phyloP scores from a whole-genome alignment of 768 basidiomycete genomes.

The Tricholoma furcatifolium region DNA sequence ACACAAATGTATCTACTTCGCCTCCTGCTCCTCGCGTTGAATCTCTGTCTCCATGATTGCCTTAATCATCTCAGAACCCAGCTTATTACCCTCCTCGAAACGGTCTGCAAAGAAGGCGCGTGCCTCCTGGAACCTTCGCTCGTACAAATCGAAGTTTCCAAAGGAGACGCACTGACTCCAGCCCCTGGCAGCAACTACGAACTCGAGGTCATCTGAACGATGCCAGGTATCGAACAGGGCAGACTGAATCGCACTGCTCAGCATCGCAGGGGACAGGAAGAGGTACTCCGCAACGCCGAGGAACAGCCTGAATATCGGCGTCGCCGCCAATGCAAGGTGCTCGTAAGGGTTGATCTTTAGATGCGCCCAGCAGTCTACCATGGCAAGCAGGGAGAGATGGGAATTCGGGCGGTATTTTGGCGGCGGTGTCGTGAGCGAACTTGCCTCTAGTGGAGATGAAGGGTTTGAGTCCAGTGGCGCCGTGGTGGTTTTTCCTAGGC shows the following conservation, averaged over 20 bases:
- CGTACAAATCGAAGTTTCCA: conserved; percentile 88
- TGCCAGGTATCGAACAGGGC: conserved; percentile 77
- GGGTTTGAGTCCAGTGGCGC: conserved; percentile 10
- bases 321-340: conserved; percentile 91
- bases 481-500: conserved; percentile 52
- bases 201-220: conserved; percentile 89
- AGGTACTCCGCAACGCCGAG: conserved; percentile 96
- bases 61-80: conserved; percentile 90
- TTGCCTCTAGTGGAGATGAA: conserved; percentile 34
- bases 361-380: conserved; percentile 98
- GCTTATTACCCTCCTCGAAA: conserved; percentile 81
- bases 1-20: background rate
- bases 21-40: conserved; percentile 30
- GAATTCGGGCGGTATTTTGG: conserved; percentile 66
- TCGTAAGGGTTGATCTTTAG: conserved; percentile 85
- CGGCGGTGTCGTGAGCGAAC: conserved; percentile 46
- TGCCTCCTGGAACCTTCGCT: conserved; percentile 76
- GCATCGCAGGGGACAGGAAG: conserved; percentile 65
- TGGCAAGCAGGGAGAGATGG: conserved; percentile 90
- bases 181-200: conserved; percentile 87
- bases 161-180: conserved; percentile 97
- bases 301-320: conserved; percentile 95
- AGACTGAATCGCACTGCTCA: conserved; percentile 71
- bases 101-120: conserved; percentile 79
- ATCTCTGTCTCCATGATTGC: conserved; percentile 69